Evolutionary conservation across 2,329 filamentous ascomycete genomes (phyloP).

Genomic region (Colletotrichum sp.): DNA sequence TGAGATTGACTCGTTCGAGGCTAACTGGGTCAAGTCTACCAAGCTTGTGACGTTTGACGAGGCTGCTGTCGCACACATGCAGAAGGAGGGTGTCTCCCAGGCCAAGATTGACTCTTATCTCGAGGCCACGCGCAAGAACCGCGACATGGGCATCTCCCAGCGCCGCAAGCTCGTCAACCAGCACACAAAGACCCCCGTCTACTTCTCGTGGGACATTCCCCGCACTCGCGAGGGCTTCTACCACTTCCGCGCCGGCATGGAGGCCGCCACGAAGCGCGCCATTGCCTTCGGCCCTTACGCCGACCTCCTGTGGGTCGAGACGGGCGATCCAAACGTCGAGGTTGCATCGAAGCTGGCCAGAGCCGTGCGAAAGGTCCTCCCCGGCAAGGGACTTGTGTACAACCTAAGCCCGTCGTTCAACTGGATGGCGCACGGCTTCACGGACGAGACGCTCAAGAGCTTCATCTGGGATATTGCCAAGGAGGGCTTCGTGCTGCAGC

Average conservation of each 20-base stretch:
- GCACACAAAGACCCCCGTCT: slow-evolving; percentile 70
- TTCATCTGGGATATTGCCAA: slow-evolving; percentile 97
- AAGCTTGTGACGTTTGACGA: slow-evolving; percentile 92
- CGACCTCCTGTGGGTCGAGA: slow-evolving; percentile 97
- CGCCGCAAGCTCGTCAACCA: slow-evolving; percentile 75
- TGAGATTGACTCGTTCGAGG: slow-evolving; percentile 87
- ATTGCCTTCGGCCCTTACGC: slow-evolving; percentile 91
- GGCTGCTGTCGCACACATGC: slow-evolving; percentile 78
- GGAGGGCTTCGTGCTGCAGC: slow-evolving; percentile 78
- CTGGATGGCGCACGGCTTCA: slow-evolving; percentile 96
- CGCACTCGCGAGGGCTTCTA: slow-evolving; percentile 94
- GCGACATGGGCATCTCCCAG: slow-evolving; percentile 78
- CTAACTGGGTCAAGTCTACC: slow-evolving; percentile 85
- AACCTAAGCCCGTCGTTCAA: slow-evolving; percentile 98
- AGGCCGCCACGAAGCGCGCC: slow-evolving; percentile 89
- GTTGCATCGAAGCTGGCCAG: slow-evolving; percentile 78
- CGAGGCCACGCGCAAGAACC: slow-evolving; percentile 63
- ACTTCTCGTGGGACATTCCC: slow-evolving; percentile 91
- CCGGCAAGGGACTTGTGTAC: slow-evolving; percentile 91
- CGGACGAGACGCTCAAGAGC: slow-evolving; percentile 78
- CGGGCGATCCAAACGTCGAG: slow-evolving; percentile 82
- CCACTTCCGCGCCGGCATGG: slow-evolving; percentile 85
- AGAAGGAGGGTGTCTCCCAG: slow-evolving; percentile 66
- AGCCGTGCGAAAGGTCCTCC: slow-evolving; percentile 72
- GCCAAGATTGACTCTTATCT: slow-evolving; percentile 73